Conservation (phyloP, 2,329 filamentous ascomycete genomes). For the Metarhizium rileyi region DNA sequence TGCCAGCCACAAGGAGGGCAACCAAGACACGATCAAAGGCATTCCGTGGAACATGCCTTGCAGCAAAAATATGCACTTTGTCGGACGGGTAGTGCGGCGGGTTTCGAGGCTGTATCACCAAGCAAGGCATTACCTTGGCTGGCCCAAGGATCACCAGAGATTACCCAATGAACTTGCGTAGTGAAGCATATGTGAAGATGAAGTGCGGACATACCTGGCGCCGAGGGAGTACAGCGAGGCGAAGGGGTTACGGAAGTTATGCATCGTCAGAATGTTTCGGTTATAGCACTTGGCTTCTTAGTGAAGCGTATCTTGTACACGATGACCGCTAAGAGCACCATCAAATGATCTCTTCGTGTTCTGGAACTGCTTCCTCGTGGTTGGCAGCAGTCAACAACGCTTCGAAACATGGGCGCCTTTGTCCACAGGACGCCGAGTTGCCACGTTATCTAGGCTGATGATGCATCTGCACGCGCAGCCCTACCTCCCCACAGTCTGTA, state of each 20-base stretch:
- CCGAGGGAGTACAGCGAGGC: neutral
- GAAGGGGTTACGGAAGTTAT: neutral
- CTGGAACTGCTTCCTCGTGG: neutral
- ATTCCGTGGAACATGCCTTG: too few species aligned
- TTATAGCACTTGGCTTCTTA: neutral
- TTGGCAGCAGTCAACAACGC: neutral
- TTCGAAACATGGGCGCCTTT: neutral
- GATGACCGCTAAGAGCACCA: neutral
- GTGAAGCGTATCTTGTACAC: neutral
- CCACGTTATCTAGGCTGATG: neutral
- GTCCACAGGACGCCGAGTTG: too few species aligned
- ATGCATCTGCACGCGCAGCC: neutral
- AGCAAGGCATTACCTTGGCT: too few species aligned
- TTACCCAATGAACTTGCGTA: neutral
- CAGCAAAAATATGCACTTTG: too few species aligned
- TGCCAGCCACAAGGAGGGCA: too few species aligned
- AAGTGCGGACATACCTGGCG: neutral
- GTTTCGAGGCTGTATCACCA: too few species aligned
- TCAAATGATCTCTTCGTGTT: neutral
- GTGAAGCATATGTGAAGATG: neutral
- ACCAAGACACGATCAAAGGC: too few species aligned
- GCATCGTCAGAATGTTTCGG: neutral
- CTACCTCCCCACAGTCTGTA: neutral
- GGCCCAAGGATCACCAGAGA: neutral
- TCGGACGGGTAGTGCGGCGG: too few species aligned